These are phyloP conservation scores for Eutrema salsugineum DNA, from an alignment of 441 rosid species.

Conservation along the genomic window DNA sequence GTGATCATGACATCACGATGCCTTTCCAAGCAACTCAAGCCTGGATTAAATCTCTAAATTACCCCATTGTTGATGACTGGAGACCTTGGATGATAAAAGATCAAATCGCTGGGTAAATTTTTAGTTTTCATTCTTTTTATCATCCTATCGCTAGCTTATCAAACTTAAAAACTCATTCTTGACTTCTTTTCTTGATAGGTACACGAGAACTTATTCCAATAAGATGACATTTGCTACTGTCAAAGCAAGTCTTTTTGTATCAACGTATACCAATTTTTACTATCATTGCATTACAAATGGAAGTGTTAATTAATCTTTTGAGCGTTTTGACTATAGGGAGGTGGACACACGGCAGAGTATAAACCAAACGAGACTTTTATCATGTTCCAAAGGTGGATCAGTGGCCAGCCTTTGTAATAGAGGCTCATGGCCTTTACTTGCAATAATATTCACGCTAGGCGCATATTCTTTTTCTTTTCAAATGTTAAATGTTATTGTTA, in stretches of 20 bases:
- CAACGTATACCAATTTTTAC: not conserved
- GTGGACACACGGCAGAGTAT: constrained; percentile 19
- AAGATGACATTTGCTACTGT: constrained; percentile 22
- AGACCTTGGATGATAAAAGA: constrained; percentile 46
- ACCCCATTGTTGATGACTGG: constrained; percentile 55
- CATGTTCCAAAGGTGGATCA: constrained; percentile 18
- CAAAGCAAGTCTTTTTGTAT: constrained; percentile 16
- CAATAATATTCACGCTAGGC: no score
- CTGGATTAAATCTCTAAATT: constrained; percentile 61
- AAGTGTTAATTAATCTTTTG: not conserved
- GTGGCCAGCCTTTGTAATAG: not conserved
- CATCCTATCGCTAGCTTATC: not conserved
- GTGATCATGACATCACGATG: constrained; percentile 55
- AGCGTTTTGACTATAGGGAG: not conserved
- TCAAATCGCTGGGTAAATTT: constrained; percentile 63
- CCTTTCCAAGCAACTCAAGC: constrained; percentile 59
- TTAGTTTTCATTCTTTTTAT: not conserved
- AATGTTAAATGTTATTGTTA: no score
- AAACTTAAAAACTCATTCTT: constrained; percentile 27
- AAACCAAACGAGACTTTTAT: constrained; percentile 5
- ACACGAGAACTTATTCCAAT: constrained; percentile 12
- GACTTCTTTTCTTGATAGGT: not conserved
- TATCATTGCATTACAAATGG: not conserved
- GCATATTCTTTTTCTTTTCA: no score
- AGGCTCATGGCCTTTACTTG: not conserved